Conservation (phyloP, 306 rosid species). For the Quercus wislizeni region DNA sequence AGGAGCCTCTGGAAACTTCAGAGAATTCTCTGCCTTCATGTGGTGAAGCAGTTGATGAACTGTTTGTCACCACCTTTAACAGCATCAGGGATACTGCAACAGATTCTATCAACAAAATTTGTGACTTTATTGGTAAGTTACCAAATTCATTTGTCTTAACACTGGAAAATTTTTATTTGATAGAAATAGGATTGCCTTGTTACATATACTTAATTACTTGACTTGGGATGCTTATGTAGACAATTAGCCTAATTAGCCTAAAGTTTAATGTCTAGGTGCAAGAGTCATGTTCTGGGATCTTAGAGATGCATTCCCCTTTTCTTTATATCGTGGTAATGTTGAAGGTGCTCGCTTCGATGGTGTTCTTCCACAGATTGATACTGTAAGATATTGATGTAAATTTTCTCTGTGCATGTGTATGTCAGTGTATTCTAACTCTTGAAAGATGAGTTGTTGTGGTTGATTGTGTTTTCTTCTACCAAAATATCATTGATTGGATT, state of each 20-base stretch:
- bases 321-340: constrained; percentile 47
- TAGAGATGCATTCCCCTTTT: constrained; percentile 32
- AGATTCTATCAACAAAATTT: constrained; percentile 38
- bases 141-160: neutral
- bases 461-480: constrained; percentile 4
- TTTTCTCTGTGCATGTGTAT: neutral
- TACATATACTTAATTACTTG: neutral
- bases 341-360: constrained; percentile 46
- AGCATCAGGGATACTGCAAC: constrained; percentile 37
- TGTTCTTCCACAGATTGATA: constrained; percentile 41
- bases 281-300: constrained; percentile 57
- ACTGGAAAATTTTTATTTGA: neutral
- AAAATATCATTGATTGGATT: neutral
- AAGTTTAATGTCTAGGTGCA: constrained; percentile 38
- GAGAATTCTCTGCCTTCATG: constrained; percentile 7
- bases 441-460: neutral
- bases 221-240: neutral
- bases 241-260: neutral
- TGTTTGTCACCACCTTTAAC: constrained; percentile 48
- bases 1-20: constrained; percentile 19
- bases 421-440: neutral
- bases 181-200: neutral
- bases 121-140: constrained; percentile 44
- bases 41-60: constrained; percentile 46
- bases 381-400: constrained; percentile 32